These are phyloP conservation scores for Geum urbanum DNA, from an alignment of 306 rosid genomes.

Conservation along the genomic window DNA sequence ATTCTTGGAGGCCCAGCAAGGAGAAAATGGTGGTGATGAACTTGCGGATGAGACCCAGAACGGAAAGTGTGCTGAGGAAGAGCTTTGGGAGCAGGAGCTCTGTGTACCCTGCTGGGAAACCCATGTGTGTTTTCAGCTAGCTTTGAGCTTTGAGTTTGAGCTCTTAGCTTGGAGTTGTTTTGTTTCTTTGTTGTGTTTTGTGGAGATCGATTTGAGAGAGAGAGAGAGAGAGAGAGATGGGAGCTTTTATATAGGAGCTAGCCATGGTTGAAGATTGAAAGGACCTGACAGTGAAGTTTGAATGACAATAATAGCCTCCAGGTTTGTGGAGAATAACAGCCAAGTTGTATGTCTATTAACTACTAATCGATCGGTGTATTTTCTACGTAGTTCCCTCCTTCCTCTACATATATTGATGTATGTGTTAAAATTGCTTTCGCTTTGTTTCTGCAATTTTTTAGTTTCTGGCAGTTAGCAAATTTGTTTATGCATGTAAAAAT, in stretches of 20 bases:
- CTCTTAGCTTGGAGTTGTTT: not conserved
- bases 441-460: not conserved
- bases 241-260: not conserved
- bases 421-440: not conserved
- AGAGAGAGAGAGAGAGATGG: not conserved
- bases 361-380: not conserved
- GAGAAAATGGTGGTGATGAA: slow-evolving; percentile 38
- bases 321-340: slow-evolving; percentile 1
- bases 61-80: slow-evolving; percentile 45
- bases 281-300: not conserved
- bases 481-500: too few species aligned
- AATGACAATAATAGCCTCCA: slow-evolving; percentile 15
- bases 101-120: slow-evolving; percentile 69
- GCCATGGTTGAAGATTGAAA: slow-evolving; percentile 7
- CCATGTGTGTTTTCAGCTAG: slow-evolving; percentile 35
- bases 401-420: not conserved
- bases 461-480: too few species aligned
- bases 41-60: slow-evolving; percentile 52
- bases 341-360: not conserved
- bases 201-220: not conserved
- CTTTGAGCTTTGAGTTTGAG: not conserved
- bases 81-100: slow-evolving; percentile 60
- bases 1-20: slow-evolving; percentile 52
- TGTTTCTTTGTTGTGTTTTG: not conserved
- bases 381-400: not conserved